These are phyloP conservation scores for Cyclanthera cordifolia DNA, from an alignment of 306 rosid genomes.

Conservation along the genomic window DNA sequence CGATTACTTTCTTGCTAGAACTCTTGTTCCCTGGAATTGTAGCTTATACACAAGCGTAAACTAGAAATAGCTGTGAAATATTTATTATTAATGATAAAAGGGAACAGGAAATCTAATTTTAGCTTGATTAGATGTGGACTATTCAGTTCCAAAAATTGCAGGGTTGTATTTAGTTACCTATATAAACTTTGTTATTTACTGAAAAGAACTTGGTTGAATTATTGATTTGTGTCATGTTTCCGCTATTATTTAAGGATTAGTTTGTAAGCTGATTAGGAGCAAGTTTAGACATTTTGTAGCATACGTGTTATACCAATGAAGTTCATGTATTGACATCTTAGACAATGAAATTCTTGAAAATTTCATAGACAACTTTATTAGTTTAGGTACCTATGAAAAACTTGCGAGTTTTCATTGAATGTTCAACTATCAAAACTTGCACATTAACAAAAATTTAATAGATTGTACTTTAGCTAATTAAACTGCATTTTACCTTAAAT, in stretches of 20 bases:
- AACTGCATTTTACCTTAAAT: no score
- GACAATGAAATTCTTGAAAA: not conserved
- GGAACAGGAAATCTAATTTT: not conserved
- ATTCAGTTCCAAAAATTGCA: not conserved
- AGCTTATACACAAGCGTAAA: not conserved
- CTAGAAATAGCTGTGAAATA: not conserved
- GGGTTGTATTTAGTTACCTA: no score
- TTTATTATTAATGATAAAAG: not conserved
- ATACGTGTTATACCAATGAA: not conserved
- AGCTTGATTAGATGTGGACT: slow-evolving; percentile 2
- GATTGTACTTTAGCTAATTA: no score
- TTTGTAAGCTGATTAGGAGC: no score
- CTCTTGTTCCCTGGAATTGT: not conserved
- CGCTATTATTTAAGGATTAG: no score
- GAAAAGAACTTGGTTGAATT: not conserved
- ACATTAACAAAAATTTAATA: no score
- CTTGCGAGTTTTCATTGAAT: no score
- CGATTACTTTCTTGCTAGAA: not conserved
- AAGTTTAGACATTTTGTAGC: not conserved
- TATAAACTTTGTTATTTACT: no score
- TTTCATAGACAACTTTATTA: not conserved
- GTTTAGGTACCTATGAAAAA: no score
- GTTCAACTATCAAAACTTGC: no score
- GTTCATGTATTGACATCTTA: not conserved
- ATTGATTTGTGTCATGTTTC: not conserved